Evolutionary conservation across 352 stramenopile genomes (phyloP), one percentile per base, ranked within the genome.

Genomic region (Pythium pyrilobum): DNA sequence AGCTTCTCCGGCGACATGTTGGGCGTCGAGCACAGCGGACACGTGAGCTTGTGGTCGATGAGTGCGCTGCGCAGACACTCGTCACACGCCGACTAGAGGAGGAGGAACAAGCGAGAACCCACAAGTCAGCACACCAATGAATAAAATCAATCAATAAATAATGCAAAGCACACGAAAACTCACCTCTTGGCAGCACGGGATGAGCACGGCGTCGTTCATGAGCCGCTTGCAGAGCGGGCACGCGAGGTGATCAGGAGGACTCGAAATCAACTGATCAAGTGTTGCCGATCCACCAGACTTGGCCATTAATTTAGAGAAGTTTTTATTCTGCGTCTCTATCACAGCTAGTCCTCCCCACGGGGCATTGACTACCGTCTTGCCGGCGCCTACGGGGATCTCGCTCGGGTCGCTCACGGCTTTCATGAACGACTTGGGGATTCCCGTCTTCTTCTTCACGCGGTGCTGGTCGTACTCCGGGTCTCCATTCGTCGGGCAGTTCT

Each of bases 221-320:
- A 94, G 67, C 44, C 77, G 74, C 74, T 87, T 92, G 77, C 84
- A 94, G 69, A 94, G 64, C 48, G 80, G 84, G 77, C 84, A 94
- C 72, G 84, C 81, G 59, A 94, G 85, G 63, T 94, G 84, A 67
- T 89, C 80, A 67, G 84, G 84, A 72, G 84, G 84, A 72, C 88
- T 92, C 62, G 77, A 85, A 75, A 91, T 89, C 71, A 91, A 88
- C 81, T 94, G 81, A 67, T 94, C 84, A 80, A 94, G 81, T 45
- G 81, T 91, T 69, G 84, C 80, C 71, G 81, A 90, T 69, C 84
- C 81, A 77, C 84, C 84, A 59, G 81, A 92, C 60, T 81, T 82
- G 58, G 77, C 77, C 74, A 94, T 89, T 85, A 91, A 87, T 89
- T 94, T 94, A 85, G 77, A 85, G 74, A 94, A 94, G 64, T 92